Base-by-base conservation (phyloP, 179 eudicot genomes). In the Amaranthus tricolor region DNA sequence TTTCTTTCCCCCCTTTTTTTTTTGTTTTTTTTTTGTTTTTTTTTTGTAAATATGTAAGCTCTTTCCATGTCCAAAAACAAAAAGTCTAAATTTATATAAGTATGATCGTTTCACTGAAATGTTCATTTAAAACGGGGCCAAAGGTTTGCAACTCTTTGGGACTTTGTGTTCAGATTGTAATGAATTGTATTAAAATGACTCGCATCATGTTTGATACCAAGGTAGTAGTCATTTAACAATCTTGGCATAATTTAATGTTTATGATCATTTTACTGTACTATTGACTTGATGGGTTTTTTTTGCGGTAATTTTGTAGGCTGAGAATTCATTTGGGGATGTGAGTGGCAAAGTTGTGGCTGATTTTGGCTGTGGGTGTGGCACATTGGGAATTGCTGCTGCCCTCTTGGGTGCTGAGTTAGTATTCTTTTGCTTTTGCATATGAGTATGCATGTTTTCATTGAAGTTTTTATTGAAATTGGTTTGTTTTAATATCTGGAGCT, bases 321-420 rank as follows among this genome's bases (percentile, higher is more conserved):
- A 92, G 74, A 89, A 87, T 85, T 89, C 98, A 70, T 94, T 83
- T 84, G 97, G 89, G 70, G 97, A 94, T 87, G 84, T 94, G 54
- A 76, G 80, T 40, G 78, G 79, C 73, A 90, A 90, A 77, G 89
- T 92, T 58, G 97, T 94, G 72, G 98, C 98, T 60, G 98, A 94
- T 87, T 89, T 94, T 79, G 98, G 98, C 66, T 94, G 97, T 84
- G 98, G 98, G 63, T 94, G 97, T 86, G 98, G 98, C 56, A 94
- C 97, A 56, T 77, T 94, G 64, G 97, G 98, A 21, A 80, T 94
- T 76, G 98, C 97, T 45, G 97, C 96, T 80, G 86, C 88, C 59
- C 92, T 94, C 70, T 83, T 92, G 90, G 94, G 84, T 80, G 96
- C 98, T 51, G 90, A 89, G 97, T 94, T 77, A 89, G 97, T 76